Base-by-base conservation (phyloP, 2,329 filamentous ascomycete species). In the Westerdykella aurantiaca region DNA sequence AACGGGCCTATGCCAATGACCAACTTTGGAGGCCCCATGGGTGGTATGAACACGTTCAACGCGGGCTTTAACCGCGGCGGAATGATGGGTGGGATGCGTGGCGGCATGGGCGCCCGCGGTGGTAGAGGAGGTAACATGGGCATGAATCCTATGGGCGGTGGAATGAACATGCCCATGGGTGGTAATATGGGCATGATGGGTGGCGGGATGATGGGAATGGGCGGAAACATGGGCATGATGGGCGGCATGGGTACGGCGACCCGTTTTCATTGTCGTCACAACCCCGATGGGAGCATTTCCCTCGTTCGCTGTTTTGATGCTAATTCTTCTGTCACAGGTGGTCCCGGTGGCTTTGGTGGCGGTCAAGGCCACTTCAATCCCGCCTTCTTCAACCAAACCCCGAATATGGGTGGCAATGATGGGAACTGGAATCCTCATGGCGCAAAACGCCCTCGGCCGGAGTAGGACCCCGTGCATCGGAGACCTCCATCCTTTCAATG, bases 341-440 rank as follows among this genome's bases (percentile, higher is more conserved):
- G 46, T 12, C 46, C 52, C 33, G 72, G 68, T 38, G 82, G 79
- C 35, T 88, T 88, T 66, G 80, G 76, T 47, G 58, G 55, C 38
- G 25, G 25, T 29, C 80, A 80, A 59, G 76, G 78, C 43, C 80
- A 82, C 58, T 91, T 89, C 69, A 86, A 85, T 60, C 80, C 83
- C 31, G 80, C 76, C 45, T 89, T 88, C 70, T 91, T 88, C 65
- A 72, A 48, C 22, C 57, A 64, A 29, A 57, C 74, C 38, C 73
- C 25, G 9, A 35, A 73, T 43, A 71, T 71, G 13, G 65, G 66
- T 37, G 67, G 68, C 25, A 71, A 71, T 35, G 75, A 81, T 45
- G 82, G 83, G 43, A 81, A 81, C 68, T 86, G 86, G 74, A 91
- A 91, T 58, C 87, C 87, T 5, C 87, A 91, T 55, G 86, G 86